A percentile compares a stretch with the other conserved stretches of the same genome.
Conservation (phyloP, 768 basidiomycete genomes). For the Mycena latifolia region DNA sequence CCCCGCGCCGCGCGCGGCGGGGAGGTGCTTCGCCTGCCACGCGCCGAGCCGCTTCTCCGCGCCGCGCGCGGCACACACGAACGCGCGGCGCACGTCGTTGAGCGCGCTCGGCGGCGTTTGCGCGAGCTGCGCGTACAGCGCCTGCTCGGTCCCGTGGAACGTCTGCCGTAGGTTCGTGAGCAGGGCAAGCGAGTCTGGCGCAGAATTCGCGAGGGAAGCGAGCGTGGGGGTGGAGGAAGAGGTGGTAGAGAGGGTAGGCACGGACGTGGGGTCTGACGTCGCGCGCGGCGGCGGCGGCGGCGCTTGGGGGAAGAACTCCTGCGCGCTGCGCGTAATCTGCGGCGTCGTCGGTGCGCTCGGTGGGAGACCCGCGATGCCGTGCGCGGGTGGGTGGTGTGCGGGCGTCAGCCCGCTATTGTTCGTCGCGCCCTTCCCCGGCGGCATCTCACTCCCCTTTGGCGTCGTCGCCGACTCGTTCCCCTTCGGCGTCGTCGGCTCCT, state of each 20-base stretch:
- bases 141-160: slow-evolving; percentile 71
- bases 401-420: no score
- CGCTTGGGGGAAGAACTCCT: slow-evolving; percentile 33
- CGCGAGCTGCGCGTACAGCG: slow-evolving; percentile 66
- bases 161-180: slow-evolving; percentile 64
- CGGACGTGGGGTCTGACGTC: slow-evolving; percentile 6
- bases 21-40: slow-evolving; percentile 77
- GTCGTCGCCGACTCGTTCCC: no score
- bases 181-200: slow-evolving; percentile 43
- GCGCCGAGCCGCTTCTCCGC: slow-evolving; percentile 66
- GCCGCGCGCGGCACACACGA: slow-evolving; percentile 64
- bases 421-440: no score
- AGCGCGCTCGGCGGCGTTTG: slow-evolving; percentile 58
- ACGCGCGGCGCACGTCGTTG: slow-evolving; percentile 74
- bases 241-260: no score
- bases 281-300: slow-evolving; percentile 19
- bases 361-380: slow-evolving; percentile 25
- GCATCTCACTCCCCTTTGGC: no score
- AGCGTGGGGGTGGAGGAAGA: neutral
- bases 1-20: slow-evolving; percentile 62
- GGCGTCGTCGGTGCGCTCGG: slow-evolving; percentile 35
- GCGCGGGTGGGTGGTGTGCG: no score
- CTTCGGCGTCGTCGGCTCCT: no score
- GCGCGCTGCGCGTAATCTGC: slow-evolving; percentile 20
- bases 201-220: slow-evolving; percentile 33